A percentile compares a stretch with the other conserved stretches of the same genome.
These are phyloP conservation scores for Nannochloropsis salina DNA, from an alignment of 108 stramenopile genomes.

Conservation along the genomic window DNA sequence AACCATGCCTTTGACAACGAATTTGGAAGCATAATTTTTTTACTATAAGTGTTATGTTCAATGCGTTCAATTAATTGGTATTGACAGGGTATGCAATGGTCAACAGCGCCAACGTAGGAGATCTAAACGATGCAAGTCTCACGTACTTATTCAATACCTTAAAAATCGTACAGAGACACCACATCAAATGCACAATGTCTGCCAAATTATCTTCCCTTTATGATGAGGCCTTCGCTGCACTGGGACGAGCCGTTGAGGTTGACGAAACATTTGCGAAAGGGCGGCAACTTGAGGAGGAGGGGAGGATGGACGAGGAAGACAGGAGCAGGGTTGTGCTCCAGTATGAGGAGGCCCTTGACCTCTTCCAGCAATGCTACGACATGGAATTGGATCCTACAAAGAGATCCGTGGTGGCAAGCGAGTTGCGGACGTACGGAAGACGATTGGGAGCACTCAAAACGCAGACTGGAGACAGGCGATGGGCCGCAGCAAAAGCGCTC, in stretches of 20 bases:
- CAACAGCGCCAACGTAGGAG: too few relatives aligned
- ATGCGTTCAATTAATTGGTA: too few relatives aligned
- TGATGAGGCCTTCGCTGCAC: background rate
- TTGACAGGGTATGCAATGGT: too few relatives aligned
- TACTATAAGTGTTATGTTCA: too few relatives aligned
- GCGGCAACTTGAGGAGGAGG: background rate
- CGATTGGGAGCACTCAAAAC: background rate
- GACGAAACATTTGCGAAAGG: background rate
- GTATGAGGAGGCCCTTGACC: background rate
- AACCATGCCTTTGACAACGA: too few relatives aligned
- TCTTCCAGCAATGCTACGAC: slow-evolving; percentile 14
- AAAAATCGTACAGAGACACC: too few relatives aligned
- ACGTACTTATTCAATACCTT: too few relatives aligned
- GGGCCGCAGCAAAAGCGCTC: background rate
- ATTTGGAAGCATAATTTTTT: too few relatives aligned
- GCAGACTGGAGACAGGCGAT: background rate
- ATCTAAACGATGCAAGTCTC: too few relatives aligned
- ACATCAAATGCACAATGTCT: background rate
- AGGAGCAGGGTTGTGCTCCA: background rate
- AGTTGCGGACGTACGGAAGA: background rate
- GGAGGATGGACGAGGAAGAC: background rate
- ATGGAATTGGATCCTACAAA: background rate
- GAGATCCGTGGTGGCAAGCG: background rate
- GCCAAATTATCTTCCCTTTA: background rate
- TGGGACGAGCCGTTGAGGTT: background rate